Evolutionary conservation across 768 basidiomycete species (phyloP), one percentile per base, ranked within the genome.

Genomic region (Podaxis sp.): DNA sequence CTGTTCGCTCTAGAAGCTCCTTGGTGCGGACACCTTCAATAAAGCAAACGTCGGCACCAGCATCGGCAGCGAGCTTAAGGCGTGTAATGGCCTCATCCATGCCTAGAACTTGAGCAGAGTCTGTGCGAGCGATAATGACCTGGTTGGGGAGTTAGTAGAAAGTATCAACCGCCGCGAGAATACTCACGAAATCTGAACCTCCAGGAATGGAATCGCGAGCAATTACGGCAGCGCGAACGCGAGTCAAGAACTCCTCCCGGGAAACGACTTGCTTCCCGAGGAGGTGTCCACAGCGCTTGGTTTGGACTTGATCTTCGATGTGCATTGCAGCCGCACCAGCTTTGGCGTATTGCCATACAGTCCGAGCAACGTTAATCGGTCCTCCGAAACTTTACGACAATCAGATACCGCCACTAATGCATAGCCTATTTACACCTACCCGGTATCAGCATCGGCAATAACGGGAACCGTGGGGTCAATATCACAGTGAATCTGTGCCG

Each of bases 231-330:
- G 90, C 89, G 46, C 89, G 87, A 66, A 92, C 87, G 44, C 90
- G 86, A 10, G 84, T 87, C 30, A 90, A 56, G 65, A 89, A 89
- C 69, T 89, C 90, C 69, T 91, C 89, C 1, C 88, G 83, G 5
- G 88, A 89, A 38, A 92, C 89, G 48, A 92, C 89, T 71, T 91
- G 89, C 73, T 93, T 93, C 53, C 91, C 90, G 70, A 90, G 80
- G 49, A 92, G 75, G 70, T 92, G 91, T 0, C 91, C 90, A 64
- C 90, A 92, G 60, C 90, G 84, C 73, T 91, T 91, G 1, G 88
- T 91, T 71, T 91, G 90, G 0, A 91, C 88, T 74, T 92, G 90
- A 68, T 91, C 90, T 73, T 92, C 90, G 41, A 92, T 91, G 71
- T 92, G 90, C 68, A 90, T 79, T 3, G 78, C 90, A 17, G 90